These are phyloP conservation scores for Camelina laxa DNA, from an alignment of 345 rosid species.

Conservation along the genomic window DNA sequence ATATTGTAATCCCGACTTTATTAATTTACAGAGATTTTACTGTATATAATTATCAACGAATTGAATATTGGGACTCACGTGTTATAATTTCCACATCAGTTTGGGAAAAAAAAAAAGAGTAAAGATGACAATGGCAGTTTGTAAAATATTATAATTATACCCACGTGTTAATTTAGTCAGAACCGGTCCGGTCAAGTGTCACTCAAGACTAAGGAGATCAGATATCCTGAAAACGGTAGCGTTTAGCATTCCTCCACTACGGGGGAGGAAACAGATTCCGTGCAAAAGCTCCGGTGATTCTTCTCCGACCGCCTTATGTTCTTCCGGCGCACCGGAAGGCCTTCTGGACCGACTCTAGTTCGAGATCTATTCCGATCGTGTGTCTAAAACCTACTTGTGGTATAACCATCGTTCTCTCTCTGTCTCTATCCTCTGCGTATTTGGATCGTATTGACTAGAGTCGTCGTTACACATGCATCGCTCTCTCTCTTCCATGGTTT, in stretches of 20 bases:
- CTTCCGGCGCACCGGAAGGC: constrained; percentile 1
- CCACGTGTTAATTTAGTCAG: too few species aligned
- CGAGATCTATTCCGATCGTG: not conserved
- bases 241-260: constrained; percentile 2
- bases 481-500: not conserved
- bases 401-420: constrained; percentile 16
- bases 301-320: constrained; percentile 30
- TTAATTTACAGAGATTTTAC: too few species aligned
- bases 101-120: too few species aligned
- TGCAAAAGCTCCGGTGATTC: constrained; percentile 29
- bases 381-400: constrained; percentile 5
- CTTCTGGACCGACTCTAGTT: not conserved
- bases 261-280: not conserved
- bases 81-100: too few species aligned
- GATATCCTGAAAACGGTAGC: not conserved
- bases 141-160: too few species aligned
- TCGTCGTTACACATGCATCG: constrained; percentile 9
- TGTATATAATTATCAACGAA: too few species aligned
- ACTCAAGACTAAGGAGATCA: not conserved
- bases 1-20: too few species aligned
- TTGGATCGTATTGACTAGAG: constrained; percentile 25
- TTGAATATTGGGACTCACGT: too few species aligned
- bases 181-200: too few species aligned
- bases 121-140: too few species aligned
- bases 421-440: not conserved